These are phyloP conservation scores for Stagonosporopsis tanaceti DNA, from an alignment of 2,329 filamentous ascomycete species.

Conservation along the genomic window DNA sequence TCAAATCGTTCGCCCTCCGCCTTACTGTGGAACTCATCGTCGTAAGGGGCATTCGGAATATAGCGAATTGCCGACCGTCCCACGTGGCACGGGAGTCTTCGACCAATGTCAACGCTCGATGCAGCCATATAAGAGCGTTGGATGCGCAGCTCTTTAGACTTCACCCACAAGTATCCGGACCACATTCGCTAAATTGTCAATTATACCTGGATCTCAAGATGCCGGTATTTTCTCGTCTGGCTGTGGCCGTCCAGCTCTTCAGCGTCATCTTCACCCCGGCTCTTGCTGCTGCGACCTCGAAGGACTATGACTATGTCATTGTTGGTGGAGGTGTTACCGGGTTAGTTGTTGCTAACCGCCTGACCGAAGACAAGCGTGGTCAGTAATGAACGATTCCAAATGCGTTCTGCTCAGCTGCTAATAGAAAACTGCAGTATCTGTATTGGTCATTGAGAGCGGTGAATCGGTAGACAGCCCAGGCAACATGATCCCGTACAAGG, in stretches of 20 bases:
- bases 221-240: slow-evolving; percentile 37
- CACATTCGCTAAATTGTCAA: slow-evolving; percentile 27
- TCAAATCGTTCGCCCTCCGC: slow-evolving; percentile 12
- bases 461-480: slow-evolving; percentile 33
- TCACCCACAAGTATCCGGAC: slow-evolving; percentile 14
- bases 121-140: slow-evolving; percentile 30
- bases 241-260: slow-evolving; percentile 35
- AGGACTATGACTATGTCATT: slow-evolving; percentile 43
- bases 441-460: slow-evolving; percentile 39
- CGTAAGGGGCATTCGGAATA: slow-evolving; percentile 6
- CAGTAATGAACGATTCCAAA: neutral
- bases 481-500: slow-evolving; percentile 40
- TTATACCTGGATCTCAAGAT: slow-evolving; percentile 26
- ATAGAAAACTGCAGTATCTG: slow-evolving; percentile 24
- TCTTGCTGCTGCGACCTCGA: slow-evolving; percentile 19
- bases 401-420: neutral
- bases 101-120: slow-evolving; percentile 22
- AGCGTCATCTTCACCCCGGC: slow-evolving; percentile 31
- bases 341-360: slow-evolving; percentile 38
- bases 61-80: slow-evolving; percentile 21
- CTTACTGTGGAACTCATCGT: slow-evolving; percentile 10
- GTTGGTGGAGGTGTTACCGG: slow-evolving; percentile 44
- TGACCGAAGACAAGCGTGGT: slow-evolving; percentile 37
- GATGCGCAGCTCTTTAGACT: slow-evolving; percentile 10
- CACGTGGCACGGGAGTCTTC: slow-evolving; percentile 21